Evolutionary conservation across 495 filamentous ascomycete genomes (phyloP), one percentile per base, ranked within the genome.

Genomic region (Apodospora peruviana): DNA sequence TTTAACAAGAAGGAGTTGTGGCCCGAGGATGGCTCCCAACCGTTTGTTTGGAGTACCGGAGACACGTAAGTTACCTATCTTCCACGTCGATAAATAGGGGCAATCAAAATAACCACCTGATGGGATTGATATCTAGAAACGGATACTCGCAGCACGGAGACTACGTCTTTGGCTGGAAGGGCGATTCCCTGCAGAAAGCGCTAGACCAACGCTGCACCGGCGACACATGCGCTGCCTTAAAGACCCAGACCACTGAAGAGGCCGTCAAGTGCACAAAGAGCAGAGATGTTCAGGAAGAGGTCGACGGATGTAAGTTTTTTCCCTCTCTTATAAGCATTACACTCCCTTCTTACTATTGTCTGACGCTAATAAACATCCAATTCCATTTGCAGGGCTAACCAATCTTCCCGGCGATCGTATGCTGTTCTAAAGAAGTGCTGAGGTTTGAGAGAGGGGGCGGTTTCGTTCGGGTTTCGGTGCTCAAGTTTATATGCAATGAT

Each of bases 1-100:
- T 64, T 64, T 45, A 66, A 68, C 47, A 52, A 68, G 49, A 53
- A 53, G 42, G 46, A 44, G 18, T 21, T 62, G 38, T 73, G 71
- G 70, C 69, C 70, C 3, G 56, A 56, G 32, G 69, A 70, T 40
- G 27, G 61, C 45, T 60, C 50, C 37, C 68, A 73, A 47, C 71
- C 70, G 17, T 73, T 75, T 53, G 60, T 73, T 21, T 75, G 71
- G 70, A 67, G 62, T 43, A 70, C 69, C 22, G 68, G 68, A 22
- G 60, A 72, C 36, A 20, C 40, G 56, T 59, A 21, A 49, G 52
- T 41, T 24, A 11, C 25, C 16, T 4, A 11, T 1, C 34, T 19
- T 14, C 8, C 9, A 1, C 8, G 2, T 23, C 7, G 19, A 9
- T 11, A 4, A 1, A 27, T 27, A 3, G 8, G 17, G 4, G 16